phyloP scores from a whole-genome alignment of 257 asterid genomes.

The Galeopsis tetrahit region DNA sequence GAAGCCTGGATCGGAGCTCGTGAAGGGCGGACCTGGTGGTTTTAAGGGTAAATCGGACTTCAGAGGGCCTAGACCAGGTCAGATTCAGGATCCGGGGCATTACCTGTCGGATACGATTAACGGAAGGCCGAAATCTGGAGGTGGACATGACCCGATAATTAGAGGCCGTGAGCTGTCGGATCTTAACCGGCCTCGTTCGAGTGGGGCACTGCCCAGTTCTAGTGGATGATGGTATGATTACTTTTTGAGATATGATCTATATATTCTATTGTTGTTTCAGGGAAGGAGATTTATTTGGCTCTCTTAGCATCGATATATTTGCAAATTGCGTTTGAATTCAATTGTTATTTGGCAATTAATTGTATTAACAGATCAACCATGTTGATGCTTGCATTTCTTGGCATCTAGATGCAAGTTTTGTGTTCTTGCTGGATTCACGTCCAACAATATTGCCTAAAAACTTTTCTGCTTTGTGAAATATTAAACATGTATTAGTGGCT shows the following conservation, averaged over 20 bases:
- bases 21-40: slow-evolving; percentile 46
- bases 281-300: not conserved
- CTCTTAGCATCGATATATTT: not conserved
- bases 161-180: slow-evolving; percentile 53
- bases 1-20: slow-evolving; percentile 54
- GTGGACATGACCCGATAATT: slow-evolving; percentile 59
- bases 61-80: slow-evolving; percentile 36
- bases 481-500: not conserved
- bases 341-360: not conserved
- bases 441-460: not conserved
- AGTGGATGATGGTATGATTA: slow-evolving; percentile 64
- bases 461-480: not conserved
- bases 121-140: slow-evolving; percentile 75
- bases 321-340: slow-evolving; percentile 16
- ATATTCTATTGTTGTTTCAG: not conserved
- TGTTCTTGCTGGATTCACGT: not conserved
- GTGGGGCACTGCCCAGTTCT: slow-evolving; percentile 60
- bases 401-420: slow-evolving; percentile 5
- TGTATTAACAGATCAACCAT: not conserved
- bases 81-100: slow-evolving; percentile 37
- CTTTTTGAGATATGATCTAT: not conserved
- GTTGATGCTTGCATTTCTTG: not conserved
- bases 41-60: slow-evolving; percentile 42
- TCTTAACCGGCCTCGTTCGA: slow-evolving; percentile 58
- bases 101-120: slow-evolving; percentile 43